Conservation (phyloP, 2,329 filamentous ascomycete genomes). For the Endothia cerciana region DNA sequence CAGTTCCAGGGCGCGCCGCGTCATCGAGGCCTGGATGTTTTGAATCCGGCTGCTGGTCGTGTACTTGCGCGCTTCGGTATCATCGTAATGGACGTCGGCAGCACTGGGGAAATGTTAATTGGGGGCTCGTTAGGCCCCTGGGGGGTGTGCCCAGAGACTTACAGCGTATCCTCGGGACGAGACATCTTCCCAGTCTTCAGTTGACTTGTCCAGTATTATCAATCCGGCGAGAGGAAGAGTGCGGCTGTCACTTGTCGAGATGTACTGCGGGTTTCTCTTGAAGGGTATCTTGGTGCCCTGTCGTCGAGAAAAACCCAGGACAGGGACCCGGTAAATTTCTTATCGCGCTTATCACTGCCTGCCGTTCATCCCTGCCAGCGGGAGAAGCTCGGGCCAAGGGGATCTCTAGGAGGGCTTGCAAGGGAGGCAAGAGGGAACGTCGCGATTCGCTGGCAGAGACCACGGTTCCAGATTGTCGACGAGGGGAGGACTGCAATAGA, state of each 20-base stretch:
- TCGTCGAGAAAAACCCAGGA: conserved; percentile 6
- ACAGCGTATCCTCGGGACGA: conserved; percentile 94
- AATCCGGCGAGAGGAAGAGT: not conserved
- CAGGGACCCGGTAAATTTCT: not conserved
- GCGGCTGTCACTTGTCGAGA: not conserved
- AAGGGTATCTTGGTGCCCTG: not conserved
- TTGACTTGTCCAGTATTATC: not conserved
- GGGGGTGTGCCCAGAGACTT: conserved; percentile 40
- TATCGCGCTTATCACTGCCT: conserved; percentile 14
- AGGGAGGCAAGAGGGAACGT: conserved; percentile 22
- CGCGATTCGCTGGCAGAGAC: conserved; percentile 26
- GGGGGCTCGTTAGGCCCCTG: conserved; percentile 22
- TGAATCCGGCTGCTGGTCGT: conserved; percentile 95
- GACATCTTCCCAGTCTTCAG: conserved; percentile 65
- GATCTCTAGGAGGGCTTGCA: not conserved
- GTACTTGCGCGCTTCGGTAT: conserved; percentile 94
- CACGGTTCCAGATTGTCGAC: conserved; percentile 15
- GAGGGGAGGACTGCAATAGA: conserved; percentile 6
- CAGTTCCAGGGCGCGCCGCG: conserved; percentile 86
- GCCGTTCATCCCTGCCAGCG: not conserved
- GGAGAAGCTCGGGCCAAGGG: conserved; percentile 2
- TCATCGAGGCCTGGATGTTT: conserved; percentile 94
- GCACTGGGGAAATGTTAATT: conserved; percentile 59
- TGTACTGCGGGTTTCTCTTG: not conserved
- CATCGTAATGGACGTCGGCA: conserved; percentile 97